Evolutionary conservation across 306 rosid genomes (phyloP), one percentile per base, ranked within the genome.

Genomic region (Echinosophora koreensis): DNA sequence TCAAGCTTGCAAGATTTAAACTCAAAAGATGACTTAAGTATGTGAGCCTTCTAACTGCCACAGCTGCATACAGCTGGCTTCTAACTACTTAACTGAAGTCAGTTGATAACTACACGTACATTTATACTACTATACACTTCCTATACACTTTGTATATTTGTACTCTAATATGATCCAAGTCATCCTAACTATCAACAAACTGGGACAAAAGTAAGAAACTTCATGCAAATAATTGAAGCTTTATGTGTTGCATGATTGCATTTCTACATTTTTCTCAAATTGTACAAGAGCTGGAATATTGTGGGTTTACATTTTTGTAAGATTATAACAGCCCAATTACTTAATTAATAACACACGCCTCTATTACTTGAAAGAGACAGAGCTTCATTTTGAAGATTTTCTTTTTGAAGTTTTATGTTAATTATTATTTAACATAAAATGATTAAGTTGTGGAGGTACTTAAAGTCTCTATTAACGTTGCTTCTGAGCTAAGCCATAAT

Each of bases 391-490:
- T 65, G 16, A 42, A 14, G 8, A 62, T 62, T n/a, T 62, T 14
- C 17, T 34, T 30, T 42, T 22, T 42, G 1, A 11, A 47, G 11
- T n/a, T 12, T 60, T 44, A 12, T 12, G 15, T 30, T 46, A 57
- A 3, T 18, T 22, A 49, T 22, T 22, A 49, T 22, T 22, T 58
- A 58, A 58, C 64, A 10, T 3, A 58, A 58, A 28, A 58, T 65
- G 5, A 54, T 27, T 13, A 11, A 66, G 11, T 22, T 38, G 27
- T 37, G 55, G 14, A 37, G 16, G 12, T 39, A 41, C 47, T 22
- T 52, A 16, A 71, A 79, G 73, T 52, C 41, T 54, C 12, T 4
- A 66, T 32, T 77, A 47, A 57, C 69, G 75, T 79, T 83, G 78
- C 87, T 79, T 79, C 47, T 11, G 73, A 75, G 62, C 39, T 35